Conservation (phyloP, 495 filamentous ascomycete species). For the Penicillium daleae region DNA sequence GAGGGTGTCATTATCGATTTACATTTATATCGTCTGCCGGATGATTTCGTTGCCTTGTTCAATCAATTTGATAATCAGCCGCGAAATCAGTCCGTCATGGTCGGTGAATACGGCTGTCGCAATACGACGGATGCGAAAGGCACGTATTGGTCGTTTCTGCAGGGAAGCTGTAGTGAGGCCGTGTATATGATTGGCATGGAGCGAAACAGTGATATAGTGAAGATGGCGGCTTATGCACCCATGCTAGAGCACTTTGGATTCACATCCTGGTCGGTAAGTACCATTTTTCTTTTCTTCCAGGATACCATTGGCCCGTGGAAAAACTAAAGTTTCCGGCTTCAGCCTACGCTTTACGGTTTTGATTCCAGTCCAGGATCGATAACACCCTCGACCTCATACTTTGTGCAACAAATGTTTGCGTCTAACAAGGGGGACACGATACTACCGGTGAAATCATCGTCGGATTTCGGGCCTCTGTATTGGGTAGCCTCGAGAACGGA, state of each 20-base stretch:
- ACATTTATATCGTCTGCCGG: conserved; percentile 55
- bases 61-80: conserved; percentile 56
- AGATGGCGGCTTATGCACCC: conserved; percentile 57
- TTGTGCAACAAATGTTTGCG: conserved; percentile 52
- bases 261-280: conserved; percentile 45
- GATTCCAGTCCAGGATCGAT: conserved; percentile 51
- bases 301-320: neutral
- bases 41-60: conserved; percentile 57
- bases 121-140: conserved; percentile 47
- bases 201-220: conserved; percentile 62
- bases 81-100: conserved; percentile 46
- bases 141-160: conserved; percentile 50
- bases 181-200: conserved; percentile 70
- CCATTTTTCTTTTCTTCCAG: neutral
- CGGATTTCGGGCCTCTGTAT: conserved; percentile 57
- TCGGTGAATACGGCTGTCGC: conserved; percentile 61
- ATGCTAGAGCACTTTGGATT: conserved; percentile 50
- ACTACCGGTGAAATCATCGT: conserved; percentile 48
- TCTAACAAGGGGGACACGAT: conserved; percentile 58
- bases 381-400: conserved; percentile 43
- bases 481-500: conserved; percentile 56
- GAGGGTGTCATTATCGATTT: conserved; percentile 47
- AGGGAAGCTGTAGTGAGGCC: conserved; percentile 64
- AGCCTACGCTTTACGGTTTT: conserved; percentile 45
- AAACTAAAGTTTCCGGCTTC: neutral